A percentile compares a stretch with the other conserved stretches of the same genome.
phyloP scores from a whole-genome alignment of 192 early-diverging fungal species.

The Coemansia guatemalensis region DNA sequence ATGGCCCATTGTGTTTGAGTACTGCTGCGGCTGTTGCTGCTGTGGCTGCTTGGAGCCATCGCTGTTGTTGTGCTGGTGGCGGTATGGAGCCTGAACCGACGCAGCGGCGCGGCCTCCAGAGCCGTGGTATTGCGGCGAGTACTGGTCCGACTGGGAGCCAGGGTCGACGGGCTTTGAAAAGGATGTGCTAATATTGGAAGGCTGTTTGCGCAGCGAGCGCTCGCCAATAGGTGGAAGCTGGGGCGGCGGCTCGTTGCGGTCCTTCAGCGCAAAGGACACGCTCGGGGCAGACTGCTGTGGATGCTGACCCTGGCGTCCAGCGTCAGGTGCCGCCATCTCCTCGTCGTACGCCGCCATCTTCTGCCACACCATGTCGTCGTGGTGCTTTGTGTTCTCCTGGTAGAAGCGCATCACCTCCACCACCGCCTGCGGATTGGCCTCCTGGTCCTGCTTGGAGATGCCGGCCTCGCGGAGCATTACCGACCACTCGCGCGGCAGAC shows the following conservation, averaged over 20 bases:
- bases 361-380: conserved; percentile 50
- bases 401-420: conserved; percentile 85
- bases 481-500: conserved; percentile 93
- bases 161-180: conserved; percentile 25
- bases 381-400: conserved; percentile 61
- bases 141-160: conserved; percentile 24
- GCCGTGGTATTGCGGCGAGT: conserved; percentile 39
- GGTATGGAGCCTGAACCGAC: conserved; percentile 42
- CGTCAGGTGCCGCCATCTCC: conserved; percentile 24
- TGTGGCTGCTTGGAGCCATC: conserved; percentile 30
- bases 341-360: conserved; percentile 44
- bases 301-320: conserved; percentile 34
- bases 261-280: conserved; percentile 21
- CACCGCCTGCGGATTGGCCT: conserved; percentile 87
- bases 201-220: conserved; percentile 29
- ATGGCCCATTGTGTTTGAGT: conserved; percentile 16
- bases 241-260: conserved; percentile 37
- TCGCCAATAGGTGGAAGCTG: conserved; percentile 52
- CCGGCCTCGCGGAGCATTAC: conserved; percentile 88
- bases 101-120: conserved; percentile 10
- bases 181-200: conserved; percentile 32
- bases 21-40: conserved; percentile 11
- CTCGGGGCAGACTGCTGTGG: conserved; percentile 6
- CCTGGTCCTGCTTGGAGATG: conserved; percentile 92
- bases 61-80: conserved; percentile 50